Evolutionary conservation across 176 grass and related monocot genomes (phyloP).

Genomic region (Aegilops speltoides): DNA sequence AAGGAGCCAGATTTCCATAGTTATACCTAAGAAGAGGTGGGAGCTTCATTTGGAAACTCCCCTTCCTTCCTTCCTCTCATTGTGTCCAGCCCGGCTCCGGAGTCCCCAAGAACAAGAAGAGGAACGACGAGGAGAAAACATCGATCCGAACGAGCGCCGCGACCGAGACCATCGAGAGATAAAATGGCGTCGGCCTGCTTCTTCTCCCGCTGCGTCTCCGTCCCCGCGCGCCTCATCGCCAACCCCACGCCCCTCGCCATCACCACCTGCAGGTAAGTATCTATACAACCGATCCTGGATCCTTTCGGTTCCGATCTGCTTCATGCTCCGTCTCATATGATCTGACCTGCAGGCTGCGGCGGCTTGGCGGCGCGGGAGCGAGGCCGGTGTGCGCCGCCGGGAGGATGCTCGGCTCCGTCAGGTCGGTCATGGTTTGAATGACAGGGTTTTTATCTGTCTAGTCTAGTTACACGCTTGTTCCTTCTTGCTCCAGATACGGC

Average conservation of each 20-base stretch:
- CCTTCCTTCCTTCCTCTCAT: background rate
- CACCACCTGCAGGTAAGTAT: background rate
- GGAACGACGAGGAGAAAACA: background rate
- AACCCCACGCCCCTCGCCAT: background rate
- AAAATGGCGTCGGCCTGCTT: slow-evolving; percentile 11
- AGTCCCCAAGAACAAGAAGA: background rate
- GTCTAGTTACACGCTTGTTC: background rate
- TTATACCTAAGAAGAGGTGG: no score
- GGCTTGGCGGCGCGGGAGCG: background rate
- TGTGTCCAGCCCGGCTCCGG: background rate
- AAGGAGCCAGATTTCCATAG: no score
- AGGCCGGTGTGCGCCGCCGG: background rate
- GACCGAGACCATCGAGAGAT: background rate
- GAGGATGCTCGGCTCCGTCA: slow-evolving; percentile 11
- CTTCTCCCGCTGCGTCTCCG: slow-evolving; percentile 2
- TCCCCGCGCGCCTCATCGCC: background rate
- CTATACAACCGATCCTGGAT: background rate
- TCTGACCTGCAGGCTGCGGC: background rate
- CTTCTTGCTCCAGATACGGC: slow-evolving; percentile 5
- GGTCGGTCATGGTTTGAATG: background rate
- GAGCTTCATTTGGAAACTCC: background rate
- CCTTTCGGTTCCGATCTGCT: background rate
- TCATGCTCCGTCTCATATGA: background rate
- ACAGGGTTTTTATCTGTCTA: background rate
- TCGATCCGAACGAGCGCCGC: background rate